phyloP scores from a whole-genome alignment of 345 rosid genomes.

The Zanthoxylum bungeanum region DNA sequence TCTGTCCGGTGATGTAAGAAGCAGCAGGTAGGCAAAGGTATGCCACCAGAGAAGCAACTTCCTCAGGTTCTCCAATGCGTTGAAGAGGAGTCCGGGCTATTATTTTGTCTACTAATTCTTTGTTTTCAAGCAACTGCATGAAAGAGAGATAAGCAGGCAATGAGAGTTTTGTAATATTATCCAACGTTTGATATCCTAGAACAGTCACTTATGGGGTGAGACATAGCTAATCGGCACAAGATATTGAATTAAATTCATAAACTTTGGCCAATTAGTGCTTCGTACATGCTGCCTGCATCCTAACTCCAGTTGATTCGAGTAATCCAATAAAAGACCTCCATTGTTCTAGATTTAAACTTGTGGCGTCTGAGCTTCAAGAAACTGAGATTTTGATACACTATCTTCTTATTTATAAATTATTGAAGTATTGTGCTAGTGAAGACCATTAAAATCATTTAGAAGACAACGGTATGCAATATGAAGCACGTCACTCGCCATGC shows the following conservation, averaged over 20 bases:
- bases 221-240: background rate
- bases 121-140: slow-evolving; percentile 51
- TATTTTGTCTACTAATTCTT: slow-evolving; percentile 41
- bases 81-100: slow-evolving; percentile 66
- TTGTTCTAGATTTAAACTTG: background rate
- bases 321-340: background rate
- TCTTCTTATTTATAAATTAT: background rate
- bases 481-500: background rate
- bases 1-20: slow-evolving; percentile 74
- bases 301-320: background rate
- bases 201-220: too few species aligned
- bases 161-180: background rate
- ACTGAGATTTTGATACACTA: background rate
- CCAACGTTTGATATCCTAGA: background rate
- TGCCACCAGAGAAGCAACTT: slow-evolving; percentile 66
- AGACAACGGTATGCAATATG: background rate
- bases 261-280: background rate
- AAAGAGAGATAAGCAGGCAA: background rate
- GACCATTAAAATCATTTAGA: background rate
- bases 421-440: background rate
- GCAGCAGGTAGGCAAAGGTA: slow-evolving; percentile 77
- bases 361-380: background rate
- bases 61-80: slow-evolving; percentile 77
- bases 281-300: background rate
- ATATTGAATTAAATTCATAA: background rate